Evolutionary conservation across 129 eudicot genomes (phyloP), one percentile per base, ranked within the genome.

Genomic region (Pseudognaphalium luteoalbum): DNA sequence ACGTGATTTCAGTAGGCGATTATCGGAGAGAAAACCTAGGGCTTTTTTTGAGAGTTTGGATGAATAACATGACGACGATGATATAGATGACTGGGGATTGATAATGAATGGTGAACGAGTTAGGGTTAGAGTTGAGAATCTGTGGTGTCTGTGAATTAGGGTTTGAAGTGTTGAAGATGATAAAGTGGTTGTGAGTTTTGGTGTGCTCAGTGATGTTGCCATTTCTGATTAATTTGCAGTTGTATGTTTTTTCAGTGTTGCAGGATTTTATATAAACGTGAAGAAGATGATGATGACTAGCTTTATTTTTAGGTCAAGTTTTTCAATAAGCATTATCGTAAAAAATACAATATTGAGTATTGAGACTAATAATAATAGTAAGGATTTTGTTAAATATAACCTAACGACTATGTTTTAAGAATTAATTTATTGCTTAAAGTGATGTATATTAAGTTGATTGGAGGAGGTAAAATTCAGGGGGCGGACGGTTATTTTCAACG

Each of bases 201-300:
- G 93, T 12, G 89, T 72, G 85, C 86, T 86, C 64, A 91, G 68
- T 58, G 87, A 88, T 37, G 92, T 79, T 67, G 90, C 96, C 90
- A 87, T 87, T 47, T 47, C 14, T 47, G 54, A 47, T 12, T 47
- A 47, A 47, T 47, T 12, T 44, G 12, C 52, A 44, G 16, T 44
- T 44, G 42, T 37, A 6, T 37, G 52, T 12, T 44, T 0, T 41
- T 44, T 10, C 1, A 11, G 52, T 44, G 16, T 12, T 47, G 6
- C 54, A 47, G 54, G 47, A 41, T 41, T 8, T 61, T 61, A 44
- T 39, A 33, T 59, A 44, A 28, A 4, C 16, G 58, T 5, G 47
- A 52, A 5, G 59, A 17, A 3, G 58, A 14, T 2, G 58, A 16
- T 10, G 54, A 47, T 34, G 22, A 20, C 2, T 17, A 35, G 41